phyloP scores from a whole-genome alignment of 129 eudicot species.

The Apium graveolens region DNA sequence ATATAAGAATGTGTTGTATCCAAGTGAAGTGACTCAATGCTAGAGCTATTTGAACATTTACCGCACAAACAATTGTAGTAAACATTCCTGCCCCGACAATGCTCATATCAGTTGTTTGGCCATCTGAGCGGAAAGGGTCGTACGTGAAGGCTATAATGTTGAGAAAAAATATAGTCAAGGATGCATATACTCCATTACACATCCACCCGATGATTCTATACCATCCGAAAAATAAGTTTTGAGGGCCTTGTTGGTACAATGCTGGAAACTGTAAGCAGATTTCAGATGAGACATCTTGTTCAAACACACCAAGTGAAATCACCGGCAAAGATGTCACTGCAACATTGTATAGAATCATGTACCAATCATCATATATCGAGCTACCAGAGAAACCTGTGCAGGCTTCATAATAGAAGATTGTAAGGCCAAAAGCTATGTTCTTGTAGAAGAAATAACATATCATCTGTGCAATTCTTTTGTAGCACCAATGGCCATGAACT shows the following conservation, averaged over 20 bases:
- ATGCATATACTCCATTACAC: conserved; percentile 40
- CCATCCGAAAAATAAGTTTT: conserved; percentile 55
- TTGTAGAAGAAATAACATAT: conserved; percentile 66
- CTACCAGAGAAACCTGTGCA: conserved; percentile 60
- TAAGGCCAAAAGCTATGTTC: conserved; percentile 64
- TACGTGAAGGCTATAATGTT: conserved; percentile 27
- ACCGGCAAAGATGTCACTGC: conserved; percentile 62
- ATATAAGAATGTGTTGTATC: conserved; percentile 43
- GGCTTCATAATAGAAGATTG: conserved; percentile 57
- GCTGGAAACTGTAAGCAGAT: conserved; percentile 70
- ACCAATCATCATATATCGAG: conserved; percentile 63
- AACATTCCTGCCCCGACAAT: conserved; percentile 53
- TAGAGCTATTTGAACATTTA: conserved; percentile 55
- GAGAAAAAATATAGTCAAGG: conserved; percentile 36
- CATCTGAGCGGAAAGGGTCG: conserved; percentile 36
- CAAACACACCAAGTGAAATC: conserved; percentile 63
- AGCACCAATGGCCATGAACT: conserved; percentile 84
- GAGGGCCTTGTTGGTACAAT: conserved; percentile 65
- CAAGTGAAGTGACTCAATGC: conserved; percentile 47
- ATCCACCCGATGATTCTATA: conserved; percentile 70
- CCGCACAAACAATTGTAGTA: conserved; percentile 64
- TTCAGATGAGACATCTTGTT: conserved; percentile 59
- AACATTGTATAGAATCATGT: conserved; percentile 60
- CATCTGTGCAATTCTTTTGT: conserved; percentile 62
- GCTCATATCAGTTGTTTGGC: conserved; percentile 43